Conservation (phyloP, 176 grass and related monocot species). For the Triticum monococcum region DNA sequence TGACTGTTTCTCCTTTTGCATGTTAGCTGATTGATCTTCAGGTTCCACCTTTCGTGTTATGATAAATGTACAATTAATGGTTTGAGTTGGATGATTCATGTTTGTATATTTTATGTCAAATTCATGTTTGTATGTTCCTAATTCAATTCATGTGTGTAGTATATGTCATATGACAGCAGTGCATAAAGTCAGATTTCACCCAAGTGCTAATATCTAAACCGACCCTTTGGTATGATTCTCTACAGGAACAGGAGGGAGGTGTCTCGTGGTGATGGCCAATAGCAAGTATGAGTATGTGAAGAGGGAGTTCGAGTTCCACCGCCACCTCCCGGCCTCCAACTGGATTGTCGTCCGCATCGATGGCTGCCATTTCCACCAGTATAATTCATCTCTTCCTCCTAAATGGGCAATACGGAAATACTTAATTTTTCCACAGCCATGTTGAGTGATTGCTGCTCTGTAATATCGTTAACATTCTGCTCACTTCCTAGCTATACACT, state of each 20-base stretch:
- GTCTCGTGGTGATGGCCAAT: neutral
- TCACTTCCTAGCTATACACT: neutral
- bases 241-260: neutral
- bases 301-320: slow-evolving; percentile 17
- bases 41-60: too few relatives aligned
- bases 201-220: neutral
- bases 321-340: too few relatives aligned
- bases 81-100: neutral
- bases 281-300: slow-evolving; percentile 25
- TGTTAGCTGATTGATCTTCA: too few relatives aligned
- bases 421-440: neutral
- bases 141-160: neutral
- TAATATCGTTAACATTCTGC: neutral
- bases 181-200: too few relatives aligned
- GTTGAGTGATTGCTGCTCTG: neutral
- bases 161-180: too few relatives aligned
- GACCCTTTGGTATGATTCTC: neutral
- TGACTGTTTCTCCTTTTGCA: too few relatives aligned
- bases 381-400: too few relatives aligned
- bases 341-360: too few relatives aligned
- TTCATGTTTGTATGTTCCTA: neutral
- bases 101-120: neutral
- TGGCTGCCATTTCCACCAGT: too few relatives aligned
- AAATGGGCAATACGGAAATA: neutral
- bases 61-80: too few relatives aligned